Conservation (phyloP, 345 rosid species). For the Euphorbia lathyris region DNA sequence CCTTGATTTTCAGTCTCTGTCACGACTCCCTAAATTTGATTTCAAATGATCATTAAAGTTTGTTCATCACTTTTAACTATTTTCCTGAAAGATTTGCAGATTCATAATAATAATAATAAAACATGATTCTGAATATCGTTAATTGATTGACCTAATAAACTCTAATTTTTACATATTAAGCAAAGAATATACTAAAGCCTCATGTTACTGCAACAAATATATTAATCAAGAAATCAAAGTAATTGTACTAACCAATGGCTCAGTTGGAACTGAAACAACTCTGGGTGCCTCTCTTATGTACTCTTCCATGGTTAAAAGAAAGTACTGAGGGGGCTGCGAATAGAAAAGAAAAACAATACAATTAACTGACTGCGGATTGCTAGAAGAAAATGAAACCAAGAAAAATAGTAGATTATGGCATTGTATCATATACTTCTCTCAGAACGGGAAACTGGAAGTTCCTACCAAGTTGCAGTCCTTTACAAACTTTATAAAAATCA, state of each 20-base stretch:
- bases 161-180: not conserved
- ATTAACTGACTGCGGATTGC: not conserved
- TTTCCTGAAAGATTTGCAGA: not conserved
- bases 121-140: not conserved
- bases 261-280: slow-evolving; percentile 63
- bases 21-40: not conserved
- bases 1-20: not conserved
- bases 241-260: slow-evolving; percentile 61
- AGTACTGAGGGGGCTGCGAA: slow-evolving; percentile 91
- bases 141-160: not conserved
- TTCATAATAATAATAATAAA: not conserved
- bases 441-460: slow-evolving; percentile 93
- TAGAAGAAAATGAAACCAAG: slow-evolving; percentile 6
- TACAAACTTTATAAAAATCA: slow-evolving; percentile 89
- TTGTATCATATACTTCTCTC: slow-evolving; percentile 63
- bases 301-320: slow-evolving; percentile 94
- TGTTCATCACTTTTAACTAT: not conserved
- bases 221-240: not conserved
- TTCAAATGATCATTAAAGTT: not conserved
- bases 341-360: too few relatives aligned
- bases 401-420: slow-evolving; percentile 6
- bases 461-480: slow-evolving; percentile 96
- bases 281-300: slow-evolving; percentile 96
- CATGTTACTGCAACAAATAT: not conserved
- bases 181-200: too few relatives aligned